Evolutionary conservation across 345 rosid species (phyloP), one percentile per base, ranked within the genome.

Genomic region (Anastatica hierochuntica): DNA sequence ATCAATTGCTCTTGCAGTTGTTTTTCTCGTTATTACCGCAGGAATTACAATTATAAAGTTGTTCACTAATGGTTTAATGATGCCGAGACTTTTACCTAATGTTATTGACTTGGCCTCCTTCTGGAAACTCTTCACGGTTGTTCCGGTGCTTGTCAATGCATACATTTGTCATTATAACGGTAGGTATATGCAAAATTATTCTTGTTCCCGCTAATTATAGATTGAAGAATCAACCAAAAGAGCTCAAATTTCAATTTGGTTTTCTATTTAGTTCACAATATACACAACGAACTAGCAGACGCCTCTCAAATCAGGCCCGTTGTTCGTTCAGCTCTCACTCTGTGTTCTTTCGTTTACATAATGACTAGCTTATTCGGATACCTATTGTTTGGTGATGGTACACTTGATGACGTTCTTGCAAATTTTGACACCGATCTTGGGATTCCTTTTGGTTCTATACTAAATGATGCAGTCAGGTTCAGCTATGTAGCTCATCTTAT

Each of bases 371-470:
- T 85, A 49, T 88, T 88, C 13, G 97, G 95, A 14, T 80, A 85
- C 72, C 95, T 88, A 50, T 83, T 88, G 43, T 88, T 88, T 16
- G 95, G 95, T 0, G 87, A 88, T n/a, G 78, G 72, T 49, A 85
- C 97, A 53, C 85, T 82, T 16, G 97, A 88, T 46, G 97, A 88
- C 42, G 95, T 88, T 42, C 95, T 88, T 62, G 84, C 97, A 36
- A 88, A 88, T 77, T 88, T 88, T 15, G 95, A 88, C 52, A 60
- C 83, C 0, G 68, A 79, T 72, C 97, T 88, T 17, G 85, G 97
- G 33, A 85, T 88, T 63, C 97, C 95, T 37, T 72, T 76, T 41
- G 67, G 97, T 49, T 79, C 86, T 41, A 26, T 88, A 39, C 81
- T 88, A 14, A 82, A 77, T 43, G 95, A 85, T 36, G 86, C 81